Evolutionary conservation across 2,329 filamentous ascomycete species (phyloP), one percentile per base, ranked within the genome.

Genomic region (Calonectria ilicicola): DNA sequence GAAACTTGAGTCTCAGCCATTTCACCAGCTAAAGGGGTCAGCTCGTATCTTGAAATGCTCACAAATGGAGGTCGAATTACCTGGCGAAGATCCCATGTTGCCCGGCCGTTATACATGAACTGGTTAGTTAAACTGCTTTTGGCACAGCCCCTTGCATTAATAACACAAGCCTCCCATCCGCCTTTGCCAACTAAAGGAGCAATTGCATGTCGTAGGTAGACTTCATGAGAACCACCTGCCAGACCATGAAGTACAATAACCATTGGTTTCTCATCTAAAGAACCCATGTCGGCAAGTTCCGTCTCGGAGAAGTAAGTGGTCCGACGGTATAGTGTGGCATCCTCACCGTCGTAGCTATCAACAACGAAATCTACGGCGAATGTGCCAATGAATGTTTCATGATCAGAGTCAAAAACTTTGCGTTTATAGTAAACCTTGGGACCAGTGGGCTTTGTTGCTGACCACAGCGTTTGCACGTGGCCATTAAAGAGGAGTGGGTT

Each of bases 401-500:
- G 80, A 58, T 85, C 83, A 19, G 85, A 83, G 21, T 85, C 77
- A 70, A 86, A 86, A 35, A 85, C 69, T 65, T 81, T 83, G 70
- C 85, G 84, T 56, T 95, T 95, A 88, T 99, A 99, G 87, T 94
- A 92, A 40, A 99, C 89, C 2, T 91, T 89, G 2, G 96, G 91
- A 0, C 89, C 93, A 64, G 92, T 91, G 40, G 91, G 88, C 77
- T 94, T 94, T 23, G 94, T 85, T 3, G 91, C 91, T 3, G 96
- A 98, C 91, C 93, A 98, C 82, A 93, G 91, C 1, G 96, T 98
- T 85, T 98, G 96, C 19, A 98, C 82, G 82, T 98, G 95, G 49
- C 97, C 96, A 79, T 98, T 98, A 90, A 98, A 98, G 26, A 99
- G 91, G 26, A 98, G 86, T 0, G 97, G 97, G 84, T 98, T 98